phyloP scores from a whole-genome alignment of 495 filamentous ascomycete genomes.

The Lasiosphaeria ovina region DNA sequence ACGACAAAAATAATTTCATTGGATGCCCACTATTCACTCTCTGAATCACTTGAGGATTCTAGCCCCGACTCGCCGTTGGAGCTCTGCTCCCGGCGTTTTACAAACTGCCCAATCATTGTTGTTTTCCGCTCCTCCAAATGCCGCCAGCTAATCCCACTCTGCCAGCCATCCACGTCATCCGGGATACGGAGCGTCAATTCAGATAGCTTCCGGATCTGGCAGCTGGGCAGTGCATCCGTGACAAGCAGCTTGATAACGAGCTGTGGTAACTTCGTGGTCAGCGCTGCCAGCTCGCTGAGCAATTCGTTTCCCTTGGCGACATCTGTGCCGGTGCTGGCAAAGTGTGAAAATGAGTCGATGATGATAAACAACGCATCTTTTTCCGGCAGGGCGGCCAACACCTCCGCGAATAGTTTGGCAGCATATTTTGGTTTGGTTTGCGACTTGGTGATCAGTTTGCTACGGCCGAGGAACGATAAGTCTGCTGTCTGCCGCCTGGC shows the following conservation, averaged over 20 bases:
- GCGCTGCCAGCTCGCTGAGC: background rate
- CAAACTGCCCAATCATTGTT: too few species aligned
- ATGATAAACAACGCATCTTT: conserved; percentile 16
- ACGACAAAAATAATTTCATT: too few species aligned
- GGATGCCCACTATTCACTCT: too few species aligned
- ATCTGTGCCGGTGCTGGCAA: conserved; percentile 4
- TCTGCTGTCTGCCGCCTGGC: background rate
- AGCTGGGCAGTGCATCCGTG: conserved; percentile 7
- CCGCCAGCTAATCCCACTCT: too few species aligned
- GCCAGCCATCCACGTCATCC: background rate
- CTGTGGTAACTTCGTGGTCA: background rate
- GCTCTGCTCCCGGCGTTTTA: too few species aligned
- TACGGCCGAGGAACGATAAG: background rate
- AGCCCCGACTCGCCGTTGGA: too few species aligned
- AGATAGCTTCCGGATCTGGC: background rate
- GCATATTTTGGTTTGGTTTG: conserved; percentile 1
- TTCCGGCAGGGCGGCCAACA: conserved; percentile 10
- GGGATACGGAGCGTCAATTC: conserved; percentile 3
- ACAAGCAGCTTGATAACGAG: conserved; percentile 14
- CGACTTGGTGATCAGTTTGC: conserved; percentile 3
- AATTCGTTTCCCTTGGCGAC: conserved; percentile 1
- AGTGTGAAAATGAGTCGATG: conserved; percentile 9
- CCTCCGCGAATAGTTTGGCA: conserved; percentile 4
- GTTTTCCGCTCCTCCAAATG: too few species aligned
- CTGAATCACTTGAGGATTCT: too few species aligned